phyloP scores from a whole-genome alignment of 1,284 basidiomycete species.

The Bondarzewia mesenterica region DNA sequence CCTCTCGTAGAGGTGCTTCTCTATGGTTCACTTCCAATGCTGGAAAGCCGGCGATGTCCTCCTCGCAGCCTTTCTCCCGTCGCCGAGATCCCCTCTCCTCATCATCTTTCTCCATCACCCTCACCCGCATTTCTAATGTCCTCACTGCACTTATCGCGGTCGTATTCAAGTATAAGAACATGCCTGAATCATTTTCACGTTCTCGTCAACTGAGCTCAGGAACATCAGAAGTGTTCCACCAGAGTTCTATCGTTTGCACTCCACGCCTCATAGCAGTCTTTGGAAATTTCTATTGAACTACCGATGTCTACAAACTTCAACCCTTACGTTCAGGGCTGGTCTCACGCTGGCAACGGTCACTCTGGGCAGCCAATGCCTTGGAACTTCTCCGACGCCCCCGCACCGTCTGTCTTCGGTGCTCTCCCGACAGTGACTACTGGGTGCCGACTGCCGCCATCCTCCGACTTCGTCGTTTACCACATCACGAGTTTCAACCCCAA shows the following conservation, averaged over 20 bases:
- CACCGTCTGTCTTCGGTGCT: conserved; percentile 14
- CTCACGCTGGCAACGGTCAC: conserved; percentile 3
- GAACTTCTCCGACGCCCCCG: not conserved
- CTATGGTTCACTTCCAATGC: not conserved
- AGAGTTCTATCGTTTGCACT: not conserved
- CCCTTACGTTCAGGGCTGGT: conserved; percentile 14
- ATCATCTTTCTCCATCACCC: not conserved
- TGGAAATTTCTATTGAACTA: not conserved
- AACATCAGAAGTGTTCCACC: not conserved
- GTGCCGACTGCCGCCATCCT: not conserved
- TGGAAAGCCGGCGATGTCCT: not conserved
- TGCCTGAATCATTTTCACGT: not conserved
- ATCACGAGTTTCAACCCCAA: not conserved
- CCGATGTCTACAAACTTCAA: conserved; percentile 13
- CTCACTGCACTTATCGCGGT: not conserved
- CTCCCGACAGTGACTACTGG: conserved; percentile 7
- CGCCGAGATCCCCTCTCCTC: not conserved
- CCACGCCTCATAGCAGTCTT: too few species aligned
- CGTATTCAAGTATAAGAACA: not conserved
- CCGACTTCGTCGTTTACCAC: not conserved
- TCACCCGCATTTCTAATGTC: not conserved
- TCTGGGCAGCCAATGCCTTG: not conserved
- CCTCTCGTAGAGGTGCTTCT: too few species aligned
- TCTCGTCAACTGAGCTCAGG: not conserved
- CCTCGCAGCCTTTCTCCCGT: not conserved